These are phyloP conservation scores for Takakia lepidozioides DNA, from an alignment of 225 moss, liverwort and hornwort genomes.

Conservation along the genomic window DNA sequence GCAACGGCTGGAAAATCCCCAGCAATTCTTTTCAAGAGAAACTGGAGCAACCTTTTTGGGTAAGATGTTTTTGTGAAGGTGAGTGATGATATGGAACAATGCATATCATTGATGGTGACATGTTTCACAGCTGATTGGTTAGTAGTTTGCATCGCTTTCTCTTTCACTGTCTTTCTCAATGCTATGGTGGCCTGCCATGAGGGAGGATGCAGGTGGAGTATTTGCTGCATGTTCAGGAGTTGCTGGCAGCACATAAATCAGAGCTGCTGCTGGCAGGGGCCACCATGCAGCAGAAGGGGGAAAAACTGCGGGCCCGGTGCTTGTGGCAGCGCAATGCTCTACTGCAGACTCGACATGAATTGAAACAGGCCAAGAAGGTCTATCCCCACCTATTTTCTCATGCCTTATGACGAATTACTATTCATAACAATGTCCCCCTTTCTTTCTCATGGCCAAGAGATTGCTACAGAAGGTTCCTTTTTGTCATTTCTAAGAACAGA, in stretches of 20 bases:
- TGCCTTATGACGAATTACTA: too few species aligned
- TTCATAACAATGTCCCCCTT: too few species aligned
- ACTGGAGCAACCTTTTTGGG: too few species aligned
- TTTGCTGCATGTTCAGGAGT: constrained; percentile 80
- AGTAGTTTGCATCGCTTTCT: background rate
- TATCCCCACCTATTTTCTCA: constrained; percentile 1
- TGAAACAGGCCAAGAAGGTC: constrained; percentile 92
- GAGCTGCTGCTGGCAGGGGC: constrained; percentile 50
- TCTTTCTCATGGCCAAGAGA: too few species aligned
- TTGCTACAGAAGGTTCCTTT: too few species aligned
- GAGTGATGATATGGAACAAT: too few species aligned
- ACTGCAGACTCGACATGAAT: constrained; percentile 53
- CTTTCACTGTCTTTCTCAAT: too few species aligned
- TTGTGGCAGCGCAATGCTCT: constrained; percentile 44
- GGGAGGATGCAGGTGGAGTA: constrained; percentile 69
- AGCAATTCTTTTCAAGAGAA: too few species aligned
- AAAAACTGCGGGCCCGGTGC: constrained; percentile 50
- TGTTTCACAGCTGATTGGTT: constrained; percentile 1
- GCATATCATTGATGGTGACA: background rate
- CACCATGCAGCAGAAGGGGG: constrained; percentile 39
- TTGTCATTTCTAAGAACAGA: too few species aligned
- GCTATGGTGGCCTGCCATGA: too few species aligned
- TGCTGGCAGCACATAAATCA: constrained; percentile 68
- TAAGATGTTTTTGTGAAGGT: too few species aligned
- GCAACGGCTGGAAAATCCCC: too few species aligned